phyloP scores from a whole-genome alignment of 2,329 filamentous ascomycete species.

The Xylariaceae sp. region DNA sequence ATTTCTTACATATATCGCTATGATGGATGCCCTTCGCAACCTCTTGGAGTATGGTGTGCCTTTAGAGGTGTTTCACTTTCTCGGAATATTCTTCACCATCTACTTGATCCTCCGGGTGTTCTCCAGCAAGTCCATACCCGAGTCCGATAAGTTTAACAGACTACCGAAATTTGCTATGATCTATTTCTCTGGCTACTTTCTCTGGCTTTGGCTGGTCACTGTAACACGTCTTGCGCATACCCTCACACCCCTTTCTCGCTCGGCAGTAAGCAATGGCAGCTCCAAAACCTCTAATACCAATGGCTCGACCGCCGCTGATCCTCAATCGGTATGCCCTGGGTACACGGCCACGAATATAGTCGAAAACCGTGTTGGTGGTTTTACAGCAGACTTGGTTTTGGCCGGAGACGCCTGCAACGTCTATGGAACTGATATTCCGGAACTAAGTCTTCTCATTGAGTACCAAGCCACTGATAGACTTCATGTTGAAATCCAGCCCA shows the following conservation, averaged over 20 bases:
- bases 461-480: constrained; percentile 65
- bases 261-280: constrained; percentile 41
- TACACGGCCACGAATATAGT: constrained; percentile 63
- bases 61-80: no score
- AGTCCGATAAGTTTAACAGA: no score
- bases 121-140: no score
- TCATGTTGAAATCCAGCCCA: constrained; percentile 68
- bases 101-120: no score
- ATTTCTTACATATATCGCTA: no score
- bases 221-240: not conserved
- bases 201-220: no score
- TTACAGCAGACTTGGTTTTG: constrained; percentile 69
- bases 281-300: constrained; percentile 60
- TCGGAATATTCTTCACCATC: no score
- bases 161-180: no score
- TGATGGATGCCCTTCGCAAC: no score
- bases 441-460: constrained; percentile 64
- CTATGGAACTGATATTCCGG: constrained; percentile 72
- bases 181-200: no score
- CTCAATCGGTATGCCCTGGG: constrained; percentile 65
- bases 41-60: no score
- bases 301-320: constrained; percentile 61
- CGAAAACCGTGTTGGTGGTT: constrained; percentile 44
- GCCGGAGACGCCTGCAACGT: constrained; percentile 71
- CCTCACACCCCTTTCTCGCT: constrained; percentile 3